These are phyloP conservation scores for Vigna unguiculata DNA, from an alignment of 306 rosid species.

Conservation along the genomic window DNA sequence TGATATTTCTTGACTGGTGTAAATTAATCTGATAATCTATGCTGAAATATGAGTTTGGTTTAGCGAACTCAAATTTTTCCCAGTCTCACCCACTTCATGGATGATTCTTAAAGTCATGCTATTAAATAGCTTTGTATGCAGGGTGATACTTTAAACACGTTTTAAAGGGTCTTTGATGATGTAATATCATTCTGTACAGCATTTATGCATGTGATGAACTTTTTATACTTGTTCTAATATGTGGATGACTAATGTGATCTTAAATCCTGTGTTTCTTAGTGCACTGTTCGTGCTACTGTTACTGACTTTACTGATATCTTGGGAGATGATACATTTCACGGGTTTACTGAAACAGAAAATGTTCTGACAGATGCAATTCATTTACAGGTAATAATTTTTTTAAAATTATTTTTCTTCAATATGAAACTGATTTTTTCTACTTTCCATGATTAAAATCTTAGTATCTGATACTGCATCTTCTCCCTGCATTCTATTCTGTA, in stretches of 20 bases:
- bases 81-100: background rate
- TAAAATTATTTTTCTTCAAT: slow-evolving; percentile 10
- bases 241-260: slow-evolving; percentile 37
- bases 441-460: slow-evolving; percentile 15
- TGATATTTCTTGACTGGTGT: slow-evolving; percentile 11
- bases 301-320: slow-evolving; percentile 56
- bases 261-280: slow-evolving; percentile 61
- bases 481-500: slow-evolving; percentile 24
- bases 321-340: slow-evolving; percentile 49
- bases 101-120: slow-evolving; percentile 27
- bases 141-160: slow-evolving; percentile 1
- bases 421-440: slow-evolving; percentile 6
- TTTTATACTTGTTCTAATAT: slow-evolving; percentile 41
- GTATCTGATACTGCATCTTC: slow-evolving; percentile 30
- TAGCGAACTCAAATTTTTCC: background rate
- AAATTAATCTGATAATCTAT: slow-evolving; percentile 1
- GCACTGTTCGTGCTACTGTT: slow-evolving; percentile 82
- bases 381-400: slow-evolving; percentile 68
- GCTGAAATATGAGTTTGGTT: slow-evolving; percentile 30
- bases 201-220: slow-evolving; percentile 31
- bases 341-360: slow-evolving; percentile 53
- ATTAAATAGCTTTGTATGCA: slow-evolving; percentile 13
- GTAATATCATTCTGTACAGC: background rate
- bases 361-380: slow-evolving; percentile 79
- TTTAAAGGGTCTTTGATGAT: slow-evolving; percentile 26